Evolutionary conservation across 192 early-diverging fungal genomes (phyloP).

Genomic region (Linderina pennispora): DNA sequence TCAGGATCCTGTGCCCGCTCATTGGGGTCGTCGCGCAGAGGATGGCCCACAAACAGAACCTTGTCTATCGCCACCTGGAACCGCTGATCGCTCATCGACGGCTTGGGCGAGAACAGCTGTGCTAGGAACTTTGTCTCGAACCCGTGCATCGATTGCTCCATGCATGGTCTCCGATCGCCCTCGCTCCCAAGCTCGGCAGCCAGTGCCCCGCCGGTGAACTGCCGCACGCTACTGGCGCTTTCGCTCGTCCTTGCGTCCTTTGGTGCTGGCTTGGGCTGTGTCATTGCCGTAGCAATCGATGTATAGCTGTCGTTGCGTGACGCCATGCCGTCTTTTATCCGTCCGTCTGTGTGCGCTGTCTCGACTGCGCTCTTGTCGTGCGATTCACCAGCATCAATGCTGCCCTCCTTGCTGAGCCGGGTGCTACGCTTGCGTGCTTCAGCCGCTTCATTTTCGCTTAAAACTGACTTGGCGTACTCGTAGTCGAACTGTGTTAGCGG

Average conservation of each 20-base stretch:
- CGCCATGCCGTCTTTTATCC: background rate
- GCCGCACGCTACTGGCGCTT: background rate
- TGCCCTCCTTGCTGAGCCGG: background rate
- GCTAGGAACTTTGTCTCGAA: slow-evolving; percentile 73
- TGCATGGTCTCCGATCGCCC: slow-evolving; percentile 2
- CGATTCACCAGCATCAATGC: background rate
- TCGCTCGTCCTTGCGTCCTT: background rate
- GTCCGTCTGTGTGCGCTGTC: background rate
- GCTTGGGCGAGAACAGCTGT: slow-evolving; percentile 82
- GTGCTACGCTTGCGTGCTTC: slow-evolving; percentile 3
- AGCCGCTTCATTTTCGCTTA: slow-evolving; percentile 9
- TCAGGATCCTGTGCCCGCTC: slow-evolving; percentile 52
- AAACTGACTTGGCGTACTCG: slow-evolving; percentile 18
- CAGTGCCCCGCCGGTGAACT: background rate
- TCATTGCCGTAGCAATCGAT: background rate
- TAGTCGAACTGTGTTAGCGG: slow-evolving; percentile 27
- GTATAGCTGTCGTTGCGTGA: slow-evolving; percentile 4
- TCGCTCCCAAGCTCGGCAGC: background rate
- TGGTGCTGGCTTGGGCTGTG: background rate
- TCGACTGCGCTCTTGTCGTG: background rate
- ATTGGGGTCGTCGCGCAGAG: slow-evolving; percentile 48
- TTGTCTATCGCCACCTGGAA: slow-evolving; percentile 88
- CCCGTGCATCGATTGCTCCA: slow-evolving; percentile 51
- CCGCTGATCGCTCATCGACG: slow-evolving; percentile 67
- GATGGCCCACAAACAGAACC: slow-evolving; percentile 77